phyloP scores from a whole-genome alignment of 148 eudicot genomes.

The Pouteria glomerata region DNA sequence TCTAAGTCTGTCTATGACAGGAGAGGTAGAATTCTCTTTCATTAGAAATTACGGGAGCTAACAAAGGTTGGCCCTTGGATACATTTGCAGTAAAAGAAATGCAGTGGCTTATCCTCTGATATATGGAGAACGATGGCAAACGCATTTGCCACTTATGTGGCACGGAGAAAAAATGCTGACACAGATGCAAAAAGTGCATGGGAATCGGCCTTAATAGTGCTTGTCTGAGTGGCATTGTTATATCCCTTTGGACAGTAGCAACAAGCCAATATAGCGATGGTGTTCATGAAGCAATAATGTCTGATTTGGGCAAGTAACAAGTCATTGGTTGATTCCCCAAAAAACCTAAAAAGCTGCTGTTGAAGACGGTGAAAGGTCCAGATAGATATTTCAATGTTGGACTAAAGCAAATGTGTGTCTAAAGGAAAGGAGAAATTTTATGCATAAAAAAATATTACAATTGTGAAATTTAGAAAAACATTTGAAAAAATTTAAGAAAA shows the following conservation, averaged over 20 bases:
- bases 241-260: conserved; percentile 47
- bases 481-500: no score
- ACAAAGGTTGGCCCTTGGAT: conserved; percentile 22
- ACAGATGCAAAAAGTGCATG: conserved; percentile 21
- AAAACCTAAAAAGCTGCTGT: no score
- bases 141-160: conserved; percentile 23
- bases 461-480: no score
- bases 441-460: no score
- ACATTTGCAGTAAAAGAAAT: conserved; percentile 15
- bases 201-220: conserved; percentile 18
- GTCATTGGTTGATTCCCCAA: no score
- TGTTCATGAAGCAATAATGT: neutral
- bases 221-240: conserved; percentile 28
- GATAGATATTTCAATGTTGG: no score
- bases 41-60: conserved; percentile 24
- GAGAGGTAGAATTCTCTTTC: conserved; percentile 27
- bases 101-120: conserved; percentile 27
- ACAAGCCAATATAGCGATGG: no score
- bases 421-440: no score
- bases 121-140: conserved; percentile 18
- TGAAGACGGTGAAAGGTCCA: no score
- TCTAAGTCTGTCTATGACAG: conserved; percentile 21
- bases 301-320: no score
- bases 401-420: no score
- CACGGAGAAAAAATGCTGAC: conserved; percentile 20